A percentile compares a stretch with the other conserved stretches of the same genome.
Evolutionary conservation across 139 green algal genomes (phyloP).

Genomic region (Desmodesmus armatus): DNA sequence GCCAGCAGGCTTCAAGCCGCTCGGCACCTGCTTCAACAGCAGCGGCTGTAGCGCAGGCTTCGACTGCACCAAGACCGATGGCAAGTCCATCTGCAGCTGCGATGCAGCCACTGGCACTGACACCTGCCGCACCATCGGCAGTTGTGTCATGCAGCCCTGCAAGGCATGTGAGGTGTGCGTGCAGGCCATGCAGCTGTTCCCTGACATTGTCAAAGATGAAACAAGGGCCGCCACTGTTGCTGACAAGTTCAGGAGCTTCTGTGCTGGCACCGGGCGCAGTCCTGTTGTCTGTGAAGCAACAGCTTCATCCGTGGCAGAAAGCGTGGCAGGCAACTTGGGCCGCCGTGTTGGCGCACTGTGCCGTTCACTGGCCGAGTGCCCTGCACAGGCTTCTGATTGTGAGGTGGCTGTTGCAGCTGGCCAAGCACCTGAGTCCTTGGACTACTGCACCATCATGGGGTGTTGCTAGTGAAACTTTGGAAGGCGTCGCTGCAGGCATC

Average conservation of each 20-base stretch:
- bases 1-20: background rate
- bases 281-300: background rate
- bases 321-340: background rate
- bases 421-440: background rate
- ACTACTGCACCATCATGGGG: background rate
- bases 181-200: background rate
- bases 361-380: no score
- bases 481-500: background rate
- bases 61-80: background rate
- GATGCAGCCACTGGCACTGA: background rate
- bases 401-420: no score
- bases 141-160: slow-evolving; percentile 2
- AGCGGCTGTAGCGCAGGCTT: background rate
- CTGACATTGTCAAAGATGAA: background rate
- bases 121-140: background rate
- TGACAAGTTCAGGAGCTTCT: background rate
- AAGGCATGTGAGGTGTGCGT: slow-evolving; percentile 2
- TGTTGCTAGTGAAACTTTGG: background rate
- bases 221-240: background rate
- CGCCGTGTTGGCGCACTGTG: background rate
- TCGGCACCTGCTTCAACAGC: background rate
- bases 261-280: background rate
- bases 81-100: background rate
- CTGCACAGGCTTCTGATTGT: background rate
- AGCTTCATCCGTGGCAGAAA: background rate